Conservation (phyloP, 441 rosid genomes). For the Erodium trifolium region DNA sequence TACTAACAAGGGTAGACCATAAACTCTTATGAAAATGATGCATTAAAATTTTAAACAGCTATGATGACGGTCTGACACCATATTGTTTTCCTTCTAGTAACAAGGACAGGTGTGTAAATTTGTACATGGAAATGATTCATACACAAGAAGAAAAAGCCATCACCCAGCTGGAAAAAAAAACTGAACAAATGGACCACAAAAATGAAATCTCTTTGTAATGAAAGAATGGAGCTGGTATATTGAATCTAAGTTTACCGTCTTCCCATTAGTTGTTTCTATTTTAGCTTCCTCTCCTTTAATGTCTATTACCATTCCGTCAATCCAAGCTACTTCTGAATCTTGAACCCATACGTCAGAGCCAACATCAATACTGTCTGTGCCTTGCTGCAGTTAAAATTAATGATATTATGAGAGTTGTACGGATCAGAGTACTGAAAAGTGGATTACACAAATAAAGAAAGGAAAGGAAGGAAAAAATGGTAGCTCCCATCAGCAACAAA, state of each 20-base stretch:
- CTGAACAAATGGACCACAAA: neutral
- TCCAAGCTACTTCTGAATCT: slow-evolving; percentile 67
- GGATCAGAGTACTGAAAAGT: neutral
- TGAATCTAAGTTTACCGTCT: slow-evolving; percentile 34
- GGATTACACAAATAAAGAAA: neutral
- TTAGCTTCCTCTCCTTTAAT: slow-evolving; percentile 58
- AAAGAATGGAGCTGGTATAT: neutral
- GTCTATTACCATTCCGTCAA: slow-evolving; percentile 64
- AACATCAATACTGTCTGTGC: slow-evolving; percentile 67
- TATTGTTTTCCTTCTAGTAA: neutral
- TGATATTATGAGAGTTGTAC: neutral
- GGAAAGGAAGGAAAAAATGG: neutral
- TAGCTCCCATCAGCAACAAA: neutral
- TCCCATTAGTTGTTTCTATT: slow-evolving; percentile 42
- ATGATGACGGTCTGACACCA: neutral
- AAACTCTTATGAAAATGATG: neutral
- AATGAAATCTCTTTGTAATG: neutral
- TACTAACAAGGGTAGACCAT: neutral
- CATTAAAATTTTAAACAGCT: neutral
- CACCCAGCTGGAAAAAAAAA: neutral
- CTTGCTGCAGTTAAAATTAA: slow-evolving; percentile 32
- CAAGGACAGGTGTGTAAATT: neutral
- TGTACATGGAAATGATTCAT: neutral
- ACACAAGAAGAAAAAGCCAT: neutral
- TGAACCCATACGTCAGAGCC: slow-evolving; percentile 92